Conservation (phyloP, 169 alveolate genomes). For the Plasmodium falciparum region DNA sequence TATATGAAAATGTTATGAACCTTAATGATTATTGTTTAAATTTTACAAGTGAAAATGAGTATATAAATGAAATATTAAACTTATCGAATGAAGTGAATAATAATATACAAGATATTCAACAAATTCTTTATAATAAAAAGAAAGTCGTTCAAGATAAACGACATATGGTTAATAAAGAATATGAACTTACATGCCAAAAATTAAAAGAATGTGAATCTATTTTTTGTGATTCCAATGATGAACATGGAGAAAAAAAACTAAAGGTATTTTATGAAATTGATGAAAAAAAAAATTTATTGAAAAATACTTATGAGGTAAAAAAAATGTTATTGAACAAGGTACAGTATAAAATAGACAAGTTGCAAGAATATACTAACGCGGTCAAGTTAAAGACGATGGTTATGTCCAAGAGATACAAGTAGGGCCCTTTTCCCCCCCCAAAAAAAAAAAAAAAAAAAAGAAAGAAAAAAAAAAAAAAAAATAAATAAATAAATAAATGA, state of each 20-base stretch:
- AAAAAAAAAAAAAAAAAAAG: too few relatives aligned
- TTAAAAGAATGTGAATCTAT: conserved; percentile 69
- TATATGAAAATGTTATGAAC: conserved; percentile 38
- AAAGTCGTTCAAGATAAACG: conserved; percentile 64
- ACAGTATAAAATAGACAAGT: conserved; percentile 47
- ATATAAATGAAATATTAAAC: conserved; percentile 16
- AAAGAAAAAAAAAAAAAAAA: too few relatives aligned
- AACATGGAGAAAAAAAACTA: conserved; percentile 54
- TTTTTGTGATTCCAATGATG: conserved; percentile 57
- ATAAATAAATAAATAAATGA: neutral
- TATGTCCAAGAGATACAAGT: conserved; percentile 42
- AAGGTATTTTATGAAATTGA: conserved; percentile 62
- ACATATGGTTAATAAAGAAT: conserved; percentile 56
- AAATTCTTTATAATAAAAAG: conserved; percentile 26
- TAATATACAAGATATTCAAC: conserved; percentile 31
- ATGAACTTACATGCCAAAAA: conserved; percentile 53
- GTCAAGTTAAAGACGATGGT: conserved; percentile 46
- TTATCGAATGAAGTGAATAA: conserved; percentile 31
- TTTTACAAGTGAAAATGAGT: conserved; percentile 23
- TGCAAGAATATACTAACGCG: conserved; percentile 66
- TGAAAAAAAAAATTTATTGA: conserved; percentile 57
- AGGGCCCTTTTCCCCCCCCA: neutral
- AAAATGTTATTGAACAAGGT: conserved; percentile 57
- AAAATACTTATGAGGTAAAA: conserved; percentile 44
- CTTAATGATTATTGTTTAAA: conserved; percentile 28